Conservation (phyloP, 2,329 filamentous ascomycete species). For the Fusarium mexicanum region DNA sequence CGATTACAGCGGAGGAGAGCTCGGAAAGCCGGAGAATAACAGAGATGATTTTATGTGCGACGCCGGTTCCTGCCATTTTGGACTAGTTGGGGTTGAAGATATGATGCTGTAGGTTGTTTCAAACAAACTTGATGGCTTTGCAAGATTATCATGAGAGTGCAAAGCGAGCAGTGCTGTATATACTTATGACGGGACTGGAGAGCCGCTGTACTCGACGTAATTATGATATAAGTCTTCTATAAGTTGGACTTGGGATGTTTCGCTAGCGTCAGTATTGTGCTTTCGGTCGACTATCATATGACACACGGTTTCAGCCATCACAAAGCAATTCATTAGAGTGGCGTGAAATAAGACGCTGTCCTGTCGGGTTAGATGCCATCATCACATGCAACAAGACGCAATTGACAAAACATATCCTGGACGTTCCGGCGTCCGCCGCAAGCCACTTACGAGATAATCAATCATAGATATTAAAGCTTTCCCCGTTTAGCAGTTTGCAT, state of each 20-base stretch:
- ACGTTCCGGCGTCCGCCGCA: too few species aligned
- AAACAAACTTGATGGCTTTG: too few species aligned
- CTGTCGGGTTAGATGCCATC: accelerated
- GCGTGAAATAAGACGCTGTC: accelerated
- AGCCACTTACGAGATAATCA: too few species aligned
- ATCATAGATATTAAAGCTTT: too few species aligned
- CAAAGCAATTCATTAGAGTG: too few species aligned
- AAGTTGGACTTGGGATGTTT: accelerated
- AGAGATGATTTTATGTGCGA: background rate
- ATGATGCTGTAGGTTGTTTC: background rate
- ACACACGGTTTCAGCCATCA: too few species aligned
- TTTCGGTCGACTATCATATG: too few species aligned
- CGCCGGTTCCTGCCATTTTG: background rate
- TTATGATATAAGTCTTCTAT: accelerated
- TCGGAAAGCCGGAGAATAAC: background rate
- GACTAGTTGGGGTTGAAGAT: background rate
- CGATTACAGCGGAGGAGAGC: background rate
- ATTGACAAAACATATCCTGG: background rate
- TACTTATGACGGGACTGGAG: accelerated
- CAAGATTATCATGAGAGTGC: accelerated
- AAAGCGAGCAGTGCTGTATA: background rate
- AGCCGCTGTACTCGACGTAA: accelerated
- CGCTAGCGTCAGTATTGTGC: accelerated
- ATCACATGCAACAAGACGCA: background rate
- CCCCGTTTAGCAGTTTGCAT: too few species aligned